These are phyloP conservation scores for Hirschfeldia incana DNA, from an alignment of 345 rosid genomes.

Conservation along the genomic window DNA sequence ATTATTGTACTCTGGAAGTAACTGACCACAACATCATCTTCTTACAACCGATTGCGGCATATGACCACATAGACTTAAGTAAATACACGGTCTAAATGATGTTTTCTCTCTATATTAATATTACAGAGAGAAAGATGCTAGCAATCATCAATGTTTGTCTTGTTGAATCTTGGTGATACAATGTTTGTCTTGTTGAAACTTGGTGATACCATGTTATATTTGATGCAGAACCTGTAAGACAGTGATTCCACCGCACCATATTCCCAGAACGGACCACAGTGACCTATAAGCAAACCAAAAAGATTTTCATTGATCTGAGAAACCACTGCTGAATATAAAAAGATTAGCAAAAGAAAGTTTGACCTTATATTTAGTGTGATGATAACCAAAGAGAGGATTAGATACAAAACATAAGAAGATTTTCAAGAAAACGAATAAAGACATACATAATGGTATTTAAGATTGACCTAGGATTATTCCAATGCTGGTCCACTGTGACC, in stretches of 20 bases:
- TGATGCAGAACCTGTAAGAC: constrained; percentile 92
- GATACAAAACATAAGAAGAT: constrained; percentile 28
- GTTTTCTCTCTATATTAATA: background rate
- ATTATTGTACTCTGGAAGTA: background rate
- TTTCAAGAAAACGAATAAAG: background rate
- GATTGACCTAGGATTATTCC: constrained; percentile 77
- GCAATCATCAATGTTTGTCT: too few species aligned
- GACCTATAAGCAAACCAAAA: constrained; percentile 66
- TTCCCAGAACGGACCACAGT: constrained; percentile 98
- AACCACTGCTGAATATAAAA: background rate
- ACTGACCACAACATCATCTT: background rate
- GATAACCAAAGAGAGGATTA: constrained; percentile 21
- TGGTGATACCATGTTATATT: constrained; percentile 60
- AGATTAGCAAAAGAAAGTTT: constrained; percentile 1
- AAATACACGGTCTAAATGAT: background rate
- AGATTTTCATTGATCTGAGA: constrained; percentile 21
- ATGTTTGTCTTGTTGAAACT: too few species aligned
- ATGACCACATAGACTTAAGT: background rate
- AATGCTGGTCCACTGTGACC: constrained; percentile 77
- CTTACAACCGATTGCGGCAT: background rate
- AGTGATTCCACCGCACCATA: constrained; percentile 92
- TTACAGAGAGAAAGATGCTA: background rate
- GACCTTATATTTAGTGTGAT: constrained; percentile 79
- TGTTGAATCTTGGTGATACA: too few species aligned
- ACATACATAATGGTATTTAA: background rate